Evolutionary conservation across 2,329 filamentous ascomycete species (phyloP).

Genomic region (Aspergillus pseudoglaucus): DNA sequence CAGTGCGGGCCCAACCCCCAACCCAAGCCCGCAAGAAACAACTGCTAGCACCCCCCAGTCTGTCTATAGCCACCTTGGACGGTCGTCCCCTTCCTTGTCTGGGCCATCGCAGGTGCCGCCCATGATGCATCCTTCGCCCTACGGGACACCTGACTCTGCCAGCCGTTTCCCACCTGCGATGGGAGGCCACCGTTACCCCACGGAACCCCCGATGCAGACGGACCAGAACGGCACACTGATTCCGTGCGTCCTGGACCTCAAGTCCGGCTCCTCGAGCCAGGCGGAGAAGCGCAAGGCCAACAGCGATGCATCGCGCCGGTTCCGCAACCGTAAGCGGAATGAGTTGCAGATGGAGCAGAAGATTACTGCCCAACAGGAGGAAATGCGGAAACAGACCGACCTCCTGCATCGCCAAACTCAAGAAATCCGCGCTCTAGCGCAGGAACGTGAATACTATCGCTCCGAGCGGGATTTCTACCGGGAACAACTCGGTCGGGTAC

Average conservation of each 20-base stretch:
- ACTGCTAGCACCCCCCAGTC: slow-evolving; percentile 31
- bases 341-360: slow-evolving; percentile 35
- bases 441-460: slow-evolving; percentile 35
- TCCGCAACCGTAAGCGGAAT: slow-evolving; percentile 37
- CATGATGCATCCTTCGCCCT: slow-evolving; percentile 14
- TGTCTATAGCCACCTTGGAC: slow-evolving; percentile 24
- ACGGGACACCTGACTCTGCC: slow-evolving; percentile 20
- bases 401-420: slow-evolving; percentile 25
- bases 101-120: slow-evolving; percentile 12
- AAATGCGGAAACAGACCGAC: slow-evolving; percentile 27
- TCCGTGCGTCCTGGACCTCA: slow-evolving; percentile 32
- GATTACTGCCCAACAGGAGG: slow-evolving; percentile 30
- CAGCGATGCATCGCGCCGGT: slow-evolving; percentile 36
- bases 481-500: slow-evolving; percentile 23
- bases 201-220: slow-evolving; percentile 4
- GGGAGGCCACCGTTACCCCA: slow-evolving; percentile 12
- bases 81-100: slow-evolving; percentile 24
- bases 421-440: slow-evolving; percentile 25
- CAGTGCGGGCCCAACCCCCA: slow-evolving; percentile 25
- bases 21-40: slow-evolving; percentile 28
- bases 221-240: slow-evolving; percentile 17
- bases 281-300: slow-evolving; percentile 39
- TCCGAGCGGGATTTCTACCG: slow-evolving; percentile 36
- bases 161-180: slow-evolving; percentile 18
- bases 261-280: slow-evolving; percentile 36